A percentile compares a stretch with the other conserved stretches of the same genome.
Conservation (phyloP, 352 stramenopile species). For the Phytophthora fragariae region DNA sequence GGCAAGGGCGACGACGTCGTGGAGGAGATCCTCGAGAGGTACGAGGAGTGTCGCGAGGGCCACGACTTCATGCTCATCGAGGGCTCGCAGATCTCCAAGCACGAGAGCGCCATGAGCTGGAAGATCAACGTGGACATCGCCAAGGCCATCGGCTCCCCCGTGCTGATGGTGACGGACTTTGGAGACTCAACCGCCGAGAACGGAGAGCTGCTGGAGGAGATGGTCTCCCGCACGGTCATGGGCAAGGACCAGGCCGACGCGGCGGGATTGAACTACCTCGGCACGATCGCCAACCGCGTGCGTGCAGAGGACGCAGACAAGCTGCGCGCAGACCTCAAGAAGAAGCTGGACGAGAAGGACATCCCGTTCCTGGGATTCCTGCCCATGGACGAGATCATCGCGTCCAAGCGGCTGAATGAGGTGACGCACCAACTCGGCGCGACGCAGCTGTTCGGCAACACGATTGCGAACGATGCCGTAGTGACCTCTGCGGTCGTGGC, state of each 20-base stretch:
- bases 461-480: conserved; percentile 72
- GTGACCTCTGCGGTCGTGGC: conserved; percentile 73
- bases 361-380: conserved; percentile 75
- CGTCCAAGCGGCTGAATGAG: conserved; percentile 82
- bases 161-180: conserved; percentile 72
- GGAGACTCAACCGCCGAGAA: conserved; percentile 35
- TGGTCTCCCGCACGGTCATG: conserved; percentile 63
- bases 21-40: conserved; percentile 73
- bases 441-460: conserved; percentile 69
- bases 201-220: conserved; percentile 53
- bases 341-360: conserved; percentile 45
- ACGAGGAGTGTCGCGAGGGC: conserved; percentile 55
- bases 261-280: conserved; percentile 70
- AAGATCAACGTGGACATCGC: conserved; percentile 84
- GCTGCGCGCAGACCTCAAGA: conserved; percentile 40
- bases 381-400: conserved; percentile 68
- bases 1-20: conserved; percentile 74
- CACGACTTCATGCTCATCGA: conserved; percentile 90
- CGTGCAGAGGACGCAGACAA: conserved; percentile 42
- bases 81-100: conserved; percentile 65
- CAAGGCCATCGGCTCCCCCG: conserved; percentile 68
- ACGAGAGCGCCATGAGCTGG: conserved; percentile 81
- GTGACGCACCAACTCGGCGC: conserved; percentile 71
- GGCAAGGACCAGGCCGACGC: conserved; percentile 68
- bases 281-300: conserved; percentile 81